phyloP scores from a whole-genome alignment of 495 filamentous ascomycete species.

The Astrothelium subdiscretum region DNA sequence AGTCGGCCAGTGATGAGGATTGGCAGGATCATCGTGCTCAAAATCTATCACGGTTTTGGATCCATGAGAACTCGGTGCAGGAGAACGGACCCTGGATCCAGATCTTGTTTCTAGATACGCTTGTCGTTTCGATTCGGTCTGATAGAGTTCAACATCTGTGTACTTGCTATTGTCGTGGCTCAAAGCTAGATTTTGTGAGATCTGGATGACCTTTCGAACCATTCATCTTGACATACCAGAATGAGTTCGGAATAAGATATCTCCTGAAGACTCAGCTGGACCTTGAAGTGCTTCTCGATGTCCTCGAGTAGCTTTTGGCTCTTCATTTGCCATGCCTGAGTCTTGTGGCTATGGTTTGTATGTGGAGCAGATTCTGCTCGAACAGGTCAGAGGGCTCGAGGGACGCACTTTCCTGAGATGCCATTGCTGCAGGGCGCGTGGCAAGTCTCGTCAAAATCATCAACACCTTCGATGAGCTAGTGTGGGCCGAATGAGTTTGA shows the following conservation, averaged over 20 bases:
- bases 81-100: not conserved
- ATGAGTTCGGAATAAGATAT: not conserved
- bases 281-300: not conserved
- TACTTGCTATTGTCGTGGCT: not conserved
- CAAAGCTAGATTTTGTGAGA: not conserved
- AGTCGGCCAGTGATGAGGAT: slow-evolving; percentile 30
- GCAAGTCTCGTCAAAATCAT: not conserved
- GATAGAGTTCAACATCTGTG: not conserved
- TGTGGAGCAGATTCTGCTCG: not conserved
- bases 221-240: not conserved
- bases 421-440: not conserved
- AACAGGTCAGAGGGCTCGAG: not conserved
- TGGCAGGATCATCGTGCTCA: slow-evolving; percentile 17
- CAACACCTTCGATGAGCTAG: not conserved
- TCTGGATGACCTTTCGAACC: not conserved
- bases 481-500: not conserved
- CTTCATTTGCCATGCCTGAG: not conserved
- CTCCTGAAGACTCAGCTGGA: not conserved
- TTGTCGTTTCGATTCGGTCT: not conserved
- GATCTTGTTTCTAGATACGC: not conserved
- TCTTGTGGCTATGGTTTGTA: not conserved
- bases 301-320: not conserved
- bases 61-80: not conserved
- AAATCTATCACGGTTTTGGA: slow-evolving; percentile 9
- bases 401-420: not conserved